Evolutionary conservation across 1,284 basidiomycete genomes (phyloP), one percentile per base, ranked within the genome.

Genomic region (Tilletia walkeri): DNA sequence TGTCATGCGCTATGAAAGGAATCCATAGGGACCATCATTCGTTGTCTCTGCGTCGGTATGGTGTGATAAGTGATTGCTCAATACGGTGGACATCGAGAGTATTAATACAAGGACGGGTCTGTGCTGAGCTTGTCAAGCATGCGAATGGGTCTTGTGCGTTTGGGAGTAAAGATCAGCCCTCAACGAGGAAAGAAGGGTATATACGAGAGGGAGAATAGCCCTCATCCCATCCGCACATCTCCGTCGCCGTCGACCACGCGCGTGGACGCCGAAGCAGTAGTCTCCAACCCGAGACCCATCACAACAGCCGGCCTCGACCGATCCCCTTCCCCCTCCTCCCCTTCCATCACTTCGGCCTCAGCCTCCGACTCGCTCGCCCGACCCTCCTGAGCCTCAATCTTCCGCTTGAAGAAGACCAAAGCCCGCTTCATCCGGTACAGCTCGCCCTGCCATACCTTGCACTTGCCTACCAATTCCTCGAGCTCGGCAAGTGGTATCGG

Each of bases 361-460:
- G 6, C 59, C 59, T 63, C 59, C 3, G 59, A 63, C 6, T 63
- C 59, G 34, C 59, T 63, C 16, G 12, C 59, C 59, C 59, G 59
- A 10, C 59, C 59, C 36, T 63, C 59, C 36, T 63, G 59, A 3
- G 16, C 34, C 34, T 63, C 59, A 39, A 63, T 63, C 36, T 39
- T 36, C 36, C 36, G 30, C 59, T 63, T 63, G 59, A 63, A 63
- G 9, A 63, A 16, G 14, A 63, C 36, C 34, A 63, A 20, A 16
- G 59, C 59, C 36, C 36, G 30, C 59, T 63, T 63, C 59, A 63
- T 63, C 59, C 59, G 59, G 36, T 63, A 63, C 36, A 63, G 34
- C 36, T 38, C 59, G 59, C 36, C 59, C 59, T 63, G 59, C 36
- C 59, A 39, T 5, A 34, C 59, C 59, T 63, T 63, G 59, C 59